A percentile compares a stretch with the other conserved stretches of the same genome.
phyloP scores from a whole-genome alignment of 352 stramenopile species.

The Globisporangium okanoganense region DNA sequence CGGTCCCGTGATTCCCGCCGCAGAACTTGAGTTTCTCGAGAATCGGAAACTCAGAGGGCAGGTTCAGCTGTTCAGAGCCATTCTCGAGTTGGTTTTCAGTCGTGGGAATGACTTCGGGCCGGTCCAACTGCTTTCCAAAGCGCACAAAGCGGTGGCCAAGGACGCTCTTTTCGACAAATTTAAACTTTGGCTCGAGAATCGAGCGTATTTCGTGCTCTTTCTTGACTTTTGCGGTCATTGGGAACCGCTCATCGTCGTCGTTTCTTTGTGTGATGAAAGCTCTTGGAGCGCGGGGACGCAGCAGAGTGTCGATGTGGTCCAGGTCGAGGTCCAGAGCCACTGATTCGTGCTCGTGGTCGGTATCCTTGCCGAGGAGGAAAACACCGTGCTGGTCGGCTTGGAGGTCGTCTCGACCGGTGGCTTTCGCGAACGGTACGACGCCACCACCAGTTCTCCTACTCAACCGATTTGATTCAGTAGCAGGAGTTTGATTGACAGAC shows the following conservation, averaged over 20 bases:
- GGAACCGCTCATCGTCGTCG: conserved; percentile 8
- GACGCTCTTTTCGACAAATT: conserved; percentile 1
- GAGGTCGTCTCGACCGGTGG: conserved; percentile 4
- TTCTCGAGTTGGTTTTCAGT: background rate
- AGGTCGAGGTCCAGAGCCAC: background rate
- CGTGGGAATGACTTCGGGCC: background rate
- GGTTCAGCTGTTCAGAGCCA: background rate
- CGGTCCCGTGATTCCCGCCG: background rate
- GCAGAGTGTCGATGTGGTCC: background rate
- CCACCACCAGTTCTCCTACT: background rate
- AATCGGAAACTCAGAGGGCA: conserved; percentile 6
- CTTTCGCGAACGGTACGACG: conserved; percentile 3
- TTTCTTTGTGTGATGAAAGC: background rate
- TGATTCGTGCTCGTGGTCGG: background rate
- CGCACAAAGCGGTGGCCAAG: conserved; percentile 13
- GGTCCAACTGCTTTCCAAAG: conserved; percentile 13
- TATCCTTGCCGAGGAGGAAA: conserved; percentile 3
- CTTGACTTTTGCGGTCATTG: background rate
- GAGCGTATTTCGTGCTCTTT: background rate
- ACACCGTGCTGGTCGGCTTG: background rate
- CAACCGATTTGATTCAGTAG: background rate
- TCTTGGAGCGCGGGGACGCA: background rate
- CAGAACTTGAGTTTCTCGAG: conserved; percentile 7
- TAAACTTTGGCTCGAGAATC: conserved; percentile 11
- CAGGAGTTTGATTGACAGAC: background rate